Conservation (phyloP, 352 stramenopile species). For the Phytopythium montanum region DNA sequence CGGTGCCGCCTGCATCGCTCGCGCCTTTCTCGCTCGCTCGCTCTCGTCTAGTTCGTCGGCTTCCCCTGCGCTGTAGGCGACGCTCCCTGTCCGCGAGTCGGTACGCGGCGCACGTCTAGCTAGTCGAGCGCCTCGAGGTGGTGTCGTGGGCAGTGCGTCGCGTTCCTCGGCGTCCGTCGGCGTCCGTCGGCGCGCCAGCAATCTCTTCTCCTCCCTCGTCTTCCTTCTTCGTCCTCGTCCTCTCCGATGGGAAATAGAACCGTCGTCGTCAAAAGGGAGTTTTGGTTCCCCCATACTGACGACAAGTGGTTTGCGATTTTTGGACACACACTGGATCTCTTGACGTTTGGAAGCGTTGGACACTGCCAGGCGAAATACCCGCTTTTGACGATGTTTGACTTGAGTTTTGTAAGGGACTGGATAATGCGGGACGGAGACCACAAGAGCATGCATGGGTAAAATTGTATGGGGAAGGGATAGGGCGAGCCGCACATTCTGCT, state of each 20-base stretch:
- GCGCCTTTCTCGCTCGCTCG: not conserved
- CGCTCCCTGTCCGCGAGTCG: not conserved
- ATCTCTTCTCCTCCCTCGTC: not conserved
- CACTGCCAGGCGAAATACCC: not conserved
- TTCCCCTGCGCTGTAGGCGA: not conserved
- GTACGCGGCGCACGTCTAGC: not conserved
- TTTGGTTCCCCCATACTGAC: conserved; percentile 1
- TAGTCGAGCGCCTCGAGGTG: not conserved
- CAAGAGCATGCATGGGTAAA: not conserved
- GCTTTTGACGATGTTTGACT: not conserved
- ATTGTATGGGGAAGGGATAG: not conserved
- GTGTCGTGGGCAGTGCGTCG: not conserved
- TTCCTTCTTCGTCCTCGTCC: not conserved
- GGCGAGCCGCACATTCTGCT: conserved; percentile 1
- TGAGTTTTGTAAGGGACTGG: not conserved
- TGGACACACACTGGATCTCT: conserved; percentile 40
- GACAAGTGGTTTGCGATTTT: conserved; percentile 2
- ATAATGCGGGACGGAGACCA: not conserved
- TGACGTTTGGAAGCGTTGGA: conserved; percentile 7
- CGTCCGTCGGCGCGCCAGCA: no score
- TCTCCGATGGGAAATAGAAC: conserved; percentile 2
- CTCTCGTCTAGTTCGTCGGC: not conserved
- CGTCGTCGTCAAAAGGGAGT: not conserved
- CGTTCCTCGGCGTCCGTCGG: not conserved
- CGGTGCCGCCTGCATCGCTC: conserved; percentile 49